Evolutionary conservation across 2,329 filamentous ascomycete species (phyloP), one percentile per base, ranked within the genome.

Genomic region (Fusarium euwallaceae): DNA sequence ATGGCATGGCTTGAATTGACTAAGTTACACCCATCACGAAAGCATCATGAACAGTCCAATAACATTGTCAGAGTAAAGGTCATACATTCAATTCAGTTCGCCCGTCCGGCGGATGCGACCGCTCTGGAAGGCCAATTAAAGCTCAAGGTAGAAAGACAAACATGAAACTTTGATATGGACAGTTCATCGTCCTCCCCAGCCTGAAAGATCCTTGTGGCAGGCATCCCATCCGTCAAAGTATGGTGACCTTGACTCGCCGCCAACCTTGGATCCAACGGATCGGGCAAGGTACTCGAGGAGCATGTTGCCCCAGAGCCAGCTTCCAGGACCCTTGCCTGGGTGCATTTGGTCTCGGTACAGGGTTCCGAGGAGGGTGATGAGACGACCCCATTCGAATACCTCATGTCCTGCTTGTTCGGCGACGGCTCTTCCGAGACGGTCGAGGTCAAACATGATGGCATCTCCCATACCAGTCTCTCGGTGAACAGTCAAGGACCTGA

Each of bases 231-330:
- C 67, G 0, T 43, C 48, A 0, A 75, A 75, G 3, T 74, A 75
- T 0, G 70, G 73, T 0, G 62, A 53, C 4, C 67, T 71, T 0
- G 53, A 53, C 22, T 74, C 43, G 0, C 71, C 73, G 0, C 71
- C 72, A 0, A 66, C 29, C 4, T 64, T 41, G 7, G 61, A 34
- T 0, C 64, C 70, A 2, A 73, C 36, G 8, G 71, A 75, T 4
- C 73, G 64, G 0, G 70, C 73, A 0, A 75, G 67, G 29, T 75
- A 75, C 29, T 75, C 73, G 4, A 75, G 16, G 2, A 75, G 14
- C 70, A 75, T 74, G 2, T 76, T 76, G 0, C 70, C 73, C 73
- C 73, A 75, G 0, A 75, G n/a, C 73, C 73, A 75, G 10, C 73
- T 75, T 0, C 68, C 73, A 0, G 73, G n/a, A 4, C 73, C 73